phyloP scores from a whole-genome alignment of 2,329 filamentous ascomycete species.

The Trichocomaceae sp. region DNA sequence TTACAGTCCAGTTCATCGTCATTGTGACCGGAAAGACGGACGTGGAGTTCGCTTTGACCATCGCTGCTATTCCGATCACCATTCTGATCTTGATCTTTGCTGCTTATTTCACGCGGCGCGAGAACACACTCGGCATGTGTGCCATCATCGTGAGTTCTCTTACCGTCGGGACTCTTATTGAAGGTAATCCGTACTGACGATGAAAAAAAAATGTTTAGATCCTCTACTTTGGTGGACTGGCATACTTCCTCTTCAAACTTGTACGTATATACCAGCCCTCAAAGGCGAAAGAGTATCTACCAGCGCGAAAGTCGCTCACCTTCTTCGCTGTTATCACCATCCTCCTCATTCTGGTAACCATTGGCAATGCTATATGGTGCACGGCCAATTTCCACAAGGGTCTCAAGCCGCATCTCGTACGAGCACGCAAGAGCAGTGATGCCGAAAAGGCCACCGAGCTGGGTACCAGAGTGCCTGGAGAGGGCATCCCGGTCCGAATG shows the following conservation, averaged over 20 bases:
- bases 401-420: slow-evolving; percentile 75
- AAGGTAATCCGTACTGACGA: not conserved
- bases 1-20: slow-evolving; percentile 96
- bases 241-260: slow-evolving; percentile 97
- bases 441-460: slow-evolving; percentile 43
- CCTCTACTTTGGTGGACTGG: slow-evolving; percentile 80
- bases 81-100: slow-evolving; percentile 81
- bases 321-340: slow-evolving; percentile 93
- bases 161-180: not conserved
- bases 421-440: slow-evolving; percentile 48
- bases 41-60: slow-evolving; percentile 76
- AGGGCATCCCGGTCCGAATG: slow-evolving; percentile 37
- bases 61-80: slow-evolving; percentile 84
- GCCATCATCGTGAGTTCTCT: slow-evolving; percentile 56
- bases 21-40: slow-evolving; percentile 67
- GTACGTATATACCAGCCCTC: slow-evolving; percentile 79
- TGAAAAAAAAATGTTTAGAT: slow-evolving; percentile 36
- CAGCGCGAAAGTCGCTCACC: slow-evolving; percentile 78
- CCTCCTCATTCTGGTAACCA: slow-evolving; percentile 78
- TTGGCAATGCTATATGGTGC: slow-evolving; percentile 78
- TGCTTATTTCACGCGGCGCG: slow-evolving; percentile 75
- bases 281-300: slow-evolving; percentile 58
- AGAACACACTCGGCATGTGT: slow-evolving; percentile 73
- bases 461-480: slow-evolving; percentile 27
- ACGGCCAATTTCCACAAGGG: slow-evolving; percentile 86